These are phyloP conservation scores for Meira nashicola DNA, from an alignment of 1,284 basidiomycete species.

Conservation along the genomic window DNA sequence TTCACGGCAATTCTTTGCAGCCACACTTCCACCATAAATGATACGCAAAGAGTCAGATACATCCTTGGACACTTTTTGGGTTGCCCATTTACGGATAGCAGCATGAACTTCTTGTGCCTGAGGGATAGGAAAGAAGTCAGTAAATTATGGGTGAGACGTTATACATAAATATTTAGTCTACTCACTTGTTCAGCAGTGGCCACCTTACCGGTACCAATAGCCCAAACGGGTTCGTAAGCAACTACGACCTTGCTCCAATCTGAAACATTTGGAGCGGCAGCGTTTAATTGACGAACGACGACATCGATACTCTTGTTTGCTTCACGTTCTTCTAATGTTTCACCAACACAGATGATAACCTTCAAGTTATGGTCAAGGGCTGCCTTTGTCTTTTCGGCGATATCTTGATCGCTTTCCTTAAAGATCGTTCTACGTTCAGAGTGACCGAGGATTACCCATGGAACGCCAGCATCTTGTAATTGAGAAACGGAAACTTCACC, in stretches of 20 bases:
- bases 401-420: conserved; percentile 75
- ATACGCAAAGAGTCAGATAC: conserved; percentile 77
- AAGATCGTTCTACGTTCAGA: conserved; percentile 92
- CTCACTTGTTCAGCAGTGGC: conserved; percentile 69
- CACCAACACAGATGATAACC: conserved; percentile 93
- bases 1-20: conserved; percentile 78
- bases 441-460: conserved; percentile 95
- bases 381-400: conserved; percentile 75
- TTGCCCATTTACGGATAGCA: conserved; percentile 74
- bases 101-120: conserved; percentile 86
- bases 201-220: conserved; percentile 94
- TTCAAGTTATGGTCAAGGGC: conserved; percentile 70
- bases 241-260: conserved; percentile 88
- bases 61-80: conserved; percentile 62
- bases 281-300: conserved; percentile 75
- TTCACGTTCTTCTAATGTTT: conserved; percentile 87
- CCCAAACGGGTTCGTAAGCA: conserved; percentile 83
- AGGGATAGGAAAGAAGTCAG: neutral
- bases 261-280: conserved; percentile 64
- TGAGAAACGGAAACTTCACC: conserved; percentile 59
- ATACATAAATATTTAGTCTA: neutral
- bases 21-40: conserved; percentile 94
- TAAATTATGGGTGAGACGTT: neutral
- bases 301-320: conserved; percentile 71
- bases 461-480: conserved; percentile 76